Evolutionary conservation across 176 grass and related monocot genomes (phyloP).

Genomic region (Puccinellia tenuiflora): DNA sequence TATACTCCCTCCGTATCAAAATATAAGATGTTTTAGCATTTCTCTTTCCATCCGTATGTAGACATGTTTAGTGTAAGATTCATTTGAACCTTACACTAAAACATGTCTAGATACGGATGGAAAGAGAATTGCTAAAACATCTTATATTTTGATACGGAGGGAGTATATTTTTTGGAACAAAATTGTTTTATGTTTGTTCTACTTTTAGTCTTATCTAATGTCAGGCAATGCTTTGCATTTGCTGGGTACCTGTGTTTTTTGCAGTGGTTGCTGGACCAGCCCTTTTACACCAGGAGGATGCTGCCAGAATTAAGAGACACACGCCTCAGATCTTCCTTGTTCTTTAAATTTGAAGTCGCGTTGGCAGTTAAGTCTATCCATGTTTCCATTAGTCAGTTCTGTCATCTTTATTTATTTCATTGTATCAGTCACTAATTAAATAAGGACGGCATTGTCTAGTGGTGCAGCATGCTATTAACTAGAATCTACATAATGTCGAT

Average conservation of each 20-base stretch:
- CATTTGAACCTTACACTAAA: too few species aligned
- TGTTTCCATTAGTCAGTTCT: neutral
- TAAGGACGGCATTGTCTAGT: neutral
- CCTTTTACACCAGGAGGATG: slow-evolving; percentile 19
- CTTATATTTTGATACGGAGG: too few species aligned
- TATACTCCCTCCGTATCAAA: too few species aligned
- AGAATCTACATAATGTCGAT: neutral
- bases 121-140: too few species aligned
- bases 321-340: neutral
- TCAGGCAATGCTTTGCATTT: neutral
- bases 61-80: too few species aligned
- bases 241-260: neutral
- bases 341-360: neutral
- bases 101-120: too few species aligned
- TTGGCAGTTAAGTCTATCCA: slow-evolving; percentile 18
- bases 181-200: neutral
- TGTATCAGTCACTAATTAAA: neutral
- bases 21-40: too few species aligned
- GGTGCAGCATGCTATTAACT: neutral
- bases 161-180: neutral
- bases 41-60: too few species aligned
- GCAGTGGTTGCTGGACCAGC: slow-evolving; percentile 29
- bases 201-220: neutral
- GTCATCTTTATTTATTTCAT: slow-evolving; percentile 1
- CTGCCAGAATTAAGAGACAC: slow-evolving; percentile 1